Evolutionary conservation across 2,329 filamentous ascomycete genomes (phyloP), one percentile per base, ranked within the genome.

Genomic region (Chrysoporthe puriensis): DNA sequence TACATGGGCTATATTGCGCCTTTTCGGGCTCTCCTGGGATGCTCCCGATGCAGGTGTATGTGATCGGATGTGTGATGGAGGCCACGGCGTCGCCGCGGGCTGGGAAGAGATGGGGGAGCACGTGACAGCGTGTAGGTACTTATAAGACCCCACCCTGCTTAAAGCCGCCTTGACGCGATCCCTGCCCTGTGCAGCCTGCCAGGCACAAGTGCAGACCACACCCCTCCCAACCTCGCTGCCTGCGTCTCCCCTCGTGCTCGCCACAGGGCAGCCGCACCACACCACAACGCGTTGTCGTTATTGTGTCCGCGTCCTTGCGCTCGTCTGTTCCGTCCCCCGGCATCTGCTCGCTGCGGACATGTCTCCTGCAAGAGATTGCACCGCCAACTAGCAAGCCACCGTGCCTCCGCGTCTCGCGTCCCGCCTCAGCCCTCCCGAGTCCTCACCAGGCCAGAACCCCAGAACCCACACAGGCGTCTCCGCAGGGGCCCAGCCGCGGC

Each of bases 91-190:
- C 26, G 26, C 26, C 26, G 26, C 26, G 26, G 26, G 9, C 36
- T 40, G 36, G 21, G 21, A 16, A 61, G 42, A 34, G 14, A 2
- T n/a, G n/a, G 21, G 13, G n/a, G 48, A 34, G 32, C 67, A 69
- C 67, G 67, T 69, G 67, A 69, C 50, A 67, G 42, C 67, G 67
- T 63, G 67, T 26, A 60, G 50, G 48, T 14, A 13, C 48, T 13
- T 26, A 26, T 40, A n/a, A n/a, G 50, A 44, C 57, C 40, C 57
- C 57, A 60, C 57, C 44, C 36, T 26, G 16, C 26, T 52, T 54
- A 43, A 48, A 46, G 57, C 43, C 63, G 58, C 46, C 60, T 44
- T 36, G 42, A 54, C 62, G 40, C 40, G 50, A 63, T 46, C 50
- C 50, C 40, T 63, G 62, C 50, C 18, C 40, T 36, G n/a, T 62